Evolutionary conservation across 192 early-diverging fungal species (phyloP).

Genomic region (Gryganskiella cystojenkinii): DNA sequence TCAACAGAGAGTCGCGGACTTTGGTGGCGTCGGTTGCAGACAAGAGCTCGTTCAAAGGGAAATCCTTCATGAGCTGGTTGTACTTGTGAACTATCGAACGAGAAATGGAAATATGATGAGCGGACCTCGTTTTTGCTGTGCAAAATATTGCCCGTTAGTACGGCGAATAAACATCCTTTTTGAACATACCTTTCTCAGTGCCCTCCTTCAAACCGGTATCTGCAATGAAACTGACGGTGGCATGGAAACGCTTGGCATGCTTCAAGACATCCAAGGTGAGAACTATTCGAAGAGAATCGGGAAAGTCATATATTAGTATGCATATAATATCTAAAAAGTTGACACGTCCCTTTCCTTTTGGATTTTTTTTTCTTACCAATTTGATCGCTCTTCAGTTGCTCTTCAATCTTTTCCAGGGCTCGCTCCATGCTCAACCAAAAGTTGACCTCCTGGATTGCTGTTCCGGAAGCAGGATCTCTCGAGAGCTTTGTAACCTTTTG

Average conservation of each 20-base stretch:
- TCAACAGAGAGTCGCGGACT: slow-evolving; percentile 76
- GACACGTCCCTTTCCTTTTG: too few relatives aligned
- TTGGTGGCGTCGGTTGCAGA: slow-evolving; percentile 93
- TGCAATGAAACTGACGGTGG: slow-evolving; percentile 95
- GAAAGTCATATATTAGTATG: neutral
- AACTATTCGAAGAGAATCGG: slow-evolving; percentile 51
- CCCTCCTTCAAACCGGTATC: slow-evolving; percentile 98
- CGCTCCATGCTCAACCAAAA: slow-evolving; percentile 99
- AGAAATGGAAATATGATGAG: neutral
- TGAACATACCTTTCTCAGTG: slow-evolving; percentile 72
- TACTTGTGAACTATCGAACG: slow-evolving; percentile 78
- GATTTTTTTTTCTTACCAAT: too few relatives aligned
- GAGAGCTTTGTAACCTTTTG: slow-evolving; percentile 97
- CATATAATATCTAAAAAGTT: neutral
- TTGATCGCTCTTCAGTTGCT: slow-evolving; percentile 93
- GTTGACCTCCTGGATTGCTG: slow-evolving; percentile 98
- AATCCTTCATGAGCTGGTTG: slow-evolving; percentile 99
- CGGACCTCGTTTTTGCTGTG: neutral
- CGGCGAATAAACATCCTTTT: neutral
- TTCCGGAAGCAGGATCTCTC: slow-evolving; percentile 91
- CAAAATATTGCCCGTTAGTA: neutral
- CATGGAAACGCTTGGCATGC: slow-evolving; percentile 98
- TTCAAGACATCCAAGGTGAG: slow-evolving; percentile 95
- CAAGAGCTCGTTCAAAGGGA: slow-evolving; percentile 96
- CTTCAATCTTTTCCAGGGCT: slow-evolving; percentile 92